Percentiles rank a stretch among this genome's conserved stretches.
Evolutionary conservation across 2,329 filamentous ascomycete genomes (phyloP).

Genomic region (Akanthomyces muscarius): DNA sequence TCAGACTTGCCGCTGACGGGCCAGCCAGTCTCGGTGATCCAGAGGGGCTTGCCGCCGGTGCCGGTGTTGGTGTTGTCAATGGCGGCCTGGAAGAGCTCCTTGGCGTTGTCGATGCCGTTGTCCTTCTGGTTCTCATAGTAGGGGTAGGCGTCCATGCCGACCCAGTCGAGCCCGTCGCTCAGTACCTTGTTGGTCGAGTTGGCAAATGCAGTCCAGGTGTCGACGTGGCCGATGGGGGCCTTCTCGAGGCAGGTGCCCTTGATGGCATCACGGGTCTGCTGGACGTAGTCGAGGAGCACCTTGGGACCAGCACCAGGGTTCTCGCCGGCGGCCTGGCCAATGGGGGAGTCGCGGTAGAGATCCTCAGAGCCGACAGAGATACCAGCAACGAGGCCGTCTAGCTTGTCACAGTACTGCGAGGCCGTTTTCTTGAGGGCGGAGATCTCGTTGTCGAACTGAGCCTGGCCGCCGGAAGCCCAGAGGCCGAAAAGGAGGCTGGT

Average conservation of each 20-base stretch:
- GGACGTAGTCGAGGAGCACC: conserved; percentile 65
- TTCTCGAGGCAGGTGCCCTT: conserved; percentile 55
- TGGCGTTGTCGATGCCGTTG: conserved; percentile 63
- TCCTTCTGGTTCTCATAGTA: conserved; percentile 71
- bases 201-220: conserved; percentile 80
- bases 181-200: conserved; percentile 69
- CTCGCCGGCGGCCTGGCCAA: conserved; percentile 59
- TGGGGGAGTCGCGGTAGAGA: conserved; percentile 73
- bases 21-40: conserved; percentile 88
- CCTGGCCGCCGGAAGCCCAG: conserved; percentile 70
- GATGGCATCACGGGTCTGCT: conserved; percentile 61
- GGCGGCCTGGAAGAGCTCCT: conserved; percentile 64
- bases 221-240: conserved; percentile 73
- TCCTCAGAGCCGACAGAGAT: conserved; percentile 88
- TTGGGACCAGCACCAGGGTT: conserved; percentile 60
- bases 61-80: conserved; percentile 55
- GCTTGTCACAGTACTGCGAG: conserved; percentile 59
- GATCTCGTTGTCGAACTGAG: conserved; percentile 67
- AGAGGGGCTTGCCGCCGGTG: conserved; percentile 66
- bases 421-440: conserved; percentile 67
- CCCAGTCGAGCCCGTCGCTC: conserved; percentile 67
- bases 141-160: conserved; percentile 81
- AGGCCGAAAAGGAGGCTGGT: conserved; percentile 77
- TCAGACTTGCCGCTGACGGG: conserved; percentile 65
- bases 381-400: conserved; percentile 66